phyloP scores from a whole-genome alignment of 169 alveolate species.

The Plasmodium gallinaceum region DNA sequence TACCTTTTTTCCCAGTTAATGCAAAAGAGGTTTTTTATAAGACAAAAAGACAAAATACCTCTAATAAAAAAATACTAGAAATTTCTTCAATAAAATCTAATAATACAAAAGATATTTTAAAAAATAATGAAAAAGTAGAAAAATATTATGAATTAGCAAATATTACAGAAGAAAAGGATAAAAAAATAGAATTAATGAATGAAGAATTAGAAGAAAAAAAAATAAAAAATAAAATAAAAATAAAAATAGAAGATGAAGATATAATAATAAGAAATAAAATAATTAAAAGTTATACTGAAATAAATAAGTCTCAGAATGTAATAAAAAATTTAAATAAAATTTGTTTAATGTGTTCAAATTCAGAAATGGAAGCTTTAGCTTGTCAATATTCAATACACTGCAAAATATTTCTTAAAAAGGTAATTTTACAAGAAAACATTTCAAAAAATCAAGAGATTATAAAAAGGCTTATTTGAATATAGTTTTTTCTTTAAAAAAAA shows the following conservation, averaged over 20 bases:
- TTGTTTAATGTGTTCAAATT: slow-evolving; percentile 77
- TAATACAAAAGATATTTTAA: background rate
- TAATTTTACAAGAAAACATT: slow-evolving; percentile 61
- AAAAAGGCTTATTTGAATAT: slow-evolving; percentile 10
- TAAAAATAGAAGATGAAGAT: slow-evolving; percentile 19
- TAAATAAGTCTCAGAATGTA: slow-evolving; percentile 60
- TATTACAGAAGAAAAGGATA: background rate
- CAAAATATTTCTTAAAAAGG: slow-evolving; percentile 66
- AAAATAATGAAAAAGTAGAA: background rate
- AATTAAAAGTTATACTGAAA: slow-evolving; percentile 34
- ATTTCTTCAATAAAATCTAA: slow-evolving; percentile 40
- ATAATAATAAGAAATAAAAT: slow-evolving; percentile 30
- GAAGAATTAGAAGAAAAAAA: background rate
- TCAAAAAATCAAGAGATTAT: slow-evolving; percentile 39
- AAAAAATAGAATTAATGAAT: background rate
- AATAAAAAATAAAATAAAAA: slow-evolving; percentile 10
- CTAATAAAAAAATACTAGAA: slow-evolving; percentile 8
- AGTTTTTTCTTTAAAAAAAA: background rate
- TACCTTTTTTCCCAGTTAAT: slow-evolving; percentile 38
- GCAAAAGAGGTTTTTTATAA: slow-evolving; percentile 23
- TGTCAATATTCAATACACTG: slow-evolving; percentile 82
- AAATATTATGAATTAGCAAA: background rate
- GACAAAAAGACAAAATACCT: slow-evolving; percentile 16
- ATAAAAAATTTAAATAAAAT: slow-evolving; percentile 66
- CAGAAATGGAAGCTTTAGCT: slow-evolving; percentile 76